These are phyloP conservation scores for Fusarium sublunatum DNA, from an alignment of 2,329 filamentous ascomycete species.

Conservation along the genomic window DNA sequence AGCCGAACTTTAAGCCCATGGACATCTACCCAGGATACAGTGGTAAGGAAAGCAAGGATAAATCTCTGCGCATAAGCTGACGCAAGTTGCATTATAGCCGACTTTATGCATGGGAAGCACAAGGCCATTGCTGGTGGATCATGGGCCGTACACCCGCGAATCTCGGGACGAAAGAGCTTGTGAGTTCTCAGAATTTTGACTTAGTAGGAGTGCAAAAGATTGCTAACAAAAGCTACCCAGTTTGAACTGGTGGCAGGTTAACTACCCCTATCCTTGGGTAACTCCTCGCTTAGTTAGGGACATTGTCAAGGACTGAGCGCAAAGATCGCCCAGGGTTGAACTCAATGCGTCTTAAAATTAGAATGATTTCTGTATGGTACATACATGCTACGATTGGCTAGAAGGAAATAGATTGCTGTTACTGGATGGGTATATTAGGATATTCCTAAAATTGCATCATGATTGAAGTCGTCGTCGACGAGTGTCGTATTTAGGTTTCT, in stretches of 20 bases:
- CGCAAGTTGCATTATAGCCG: neutral
- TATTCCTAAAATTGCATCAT: too few relatives aligned
- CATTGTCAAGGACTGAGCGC: neutral
- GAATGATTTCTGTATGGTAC: too few relatives aligned
- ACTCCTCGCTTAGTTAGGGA: slow-evolving; percentile 3
- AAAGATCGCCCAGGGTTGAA: too few relatives aligned
- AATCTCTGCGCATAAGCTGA: neutral
- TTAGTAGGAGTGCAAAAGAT: too few relatives aligned
- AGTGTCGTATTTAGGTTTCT: too few relatives aligned
- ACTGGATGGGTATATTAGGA: too few relatives aligned
- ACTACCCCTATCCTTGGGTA: slow-evolving; percentile 1
- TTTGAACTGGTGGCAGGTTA: slow-evolving; percentile 5
- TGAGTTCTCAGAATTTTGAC: neutral
- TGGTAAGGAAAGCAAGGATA: neutral
- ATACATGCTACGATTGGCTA: too few relatives aligned
- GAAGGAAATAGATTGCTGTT: too few relatives aligned
- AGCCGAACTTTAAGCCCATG: slow-evolving; percentile 31
- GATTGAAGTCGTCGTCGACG: too few relatives aligned
- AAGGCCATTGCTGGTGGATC: slow-evolving; percentile 5
- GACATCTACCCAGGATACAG: slow-evolving; percentile 34
- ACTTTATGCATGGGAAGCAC: slow-evolving; percentile 5
- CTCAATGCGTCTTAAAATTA: too few relatives aligned
- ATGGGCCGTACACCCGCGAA: slow-evolving; percentile 5
- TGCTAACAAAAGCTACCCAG: neutral
- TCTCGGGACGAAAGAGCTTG: slow-evolving; percentile 4